Base-by-base conservation (phyloP, 495 filamentous ascomycete species). In the Tuber indicum region DNA sequence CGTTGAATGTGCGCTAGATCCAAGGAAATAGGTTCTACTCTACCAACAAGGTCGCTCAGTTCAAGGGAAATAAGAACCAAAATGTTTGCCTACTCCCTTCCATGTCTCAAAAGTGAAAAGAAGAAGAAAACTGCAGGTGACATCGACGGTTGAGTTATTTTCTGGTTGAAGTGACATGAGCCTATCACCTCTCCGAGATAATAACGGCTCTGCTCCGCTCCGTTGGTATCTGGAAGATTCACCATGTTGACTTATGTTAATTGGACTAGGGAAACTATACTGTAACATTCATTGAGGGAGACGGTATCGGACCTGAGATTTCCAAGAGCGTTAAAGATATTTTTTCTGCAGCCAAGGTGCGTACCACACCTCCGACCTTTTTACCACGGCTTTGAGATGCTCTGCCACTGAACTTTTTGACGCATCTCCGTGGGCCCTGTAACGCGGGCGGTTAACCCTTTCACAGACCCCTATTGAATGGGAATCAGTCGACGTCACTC, bases 251-350 rank as follows among this genome's bases (percentile, higher is more conserved):
- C 72, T 47, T 47, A 36, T 66, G 39, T 77, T 78, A 32, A 23
- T 45, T 77, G 41, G 9, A 71, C 17, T 72, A 98, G 95, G 96
- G 95, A 83, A 93, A 93, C 85, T 99, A 92, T 89, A 93, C 91
- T 69, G 95, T 98, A 82, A 96, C 93, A 82, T 88, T 99, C 85
- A 99, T 99, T 80, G 96, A 99, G 88, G 96, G 96, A 87, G 96
- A 98, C 83, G 96, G 96, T 85, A 99, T 99, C 84, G 96, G 96
- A 76, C 95, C 95, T 75, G 94, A 99, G 86, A 98, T 99, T 83
- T 91, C 96, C 79, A 93, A 96, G 86, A 94, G 94, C 43, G 93
- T 99, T 77, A 98, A 97, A 89, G 92, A 97, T 85, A 98, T 99
- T 85, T 99, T 96, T 87, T 88, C 91, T 79, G 96, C 96, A 81